phyloP scores from a whole-genome alignment of 73 alveolate genomes.

The Blepharisma japonicum region DNA sequence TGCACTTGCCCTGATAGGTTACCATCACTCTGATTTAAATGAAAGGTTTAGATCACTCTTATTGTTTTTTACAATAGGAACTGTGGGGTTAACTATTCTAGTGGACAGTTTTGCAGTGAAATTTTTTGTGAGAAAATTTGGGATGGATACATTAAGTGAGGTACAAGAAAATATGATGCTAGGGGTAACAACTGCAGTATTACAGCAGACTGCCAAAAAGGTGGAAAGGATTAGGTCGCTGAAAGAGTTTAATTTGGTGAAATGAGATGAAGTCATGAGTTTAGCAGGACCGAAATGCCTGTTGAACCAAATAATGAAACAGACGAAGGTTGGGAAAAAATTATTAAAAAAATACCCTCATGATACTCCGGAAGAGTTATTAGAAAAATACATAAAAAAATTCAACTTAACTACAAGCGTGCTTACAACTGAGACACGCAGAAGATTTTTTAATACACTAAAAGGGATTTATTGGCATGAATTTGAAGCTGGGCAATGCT shows the following conservation, averaged over 20 bases:
- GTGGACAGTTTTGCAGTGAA: constrained; percentile 37
- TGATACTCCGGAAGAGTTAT: neutral
- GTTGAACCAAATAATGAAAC: constrained; percentile 27
- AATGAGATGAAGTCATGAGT: constrained; percentile 37
- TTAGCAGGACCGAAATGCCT: constrained; percentile 22
- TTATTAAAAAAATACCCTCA: neutral
- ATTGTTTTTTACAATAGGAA: constrained; percentile 46
- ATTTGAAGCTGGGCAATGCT: constrained; percentile 43
- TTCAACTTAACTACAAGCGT: constrained; percentile 17
- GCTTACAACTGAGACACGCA: constrained; percentile 36
- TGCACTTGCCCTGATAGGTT: constrained; percentile 43
- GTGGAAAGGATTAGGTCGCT: constrained; percentile 35
- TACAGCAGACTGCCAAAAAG: constrained; percentile 19
- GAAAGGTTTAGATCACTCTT: constrained; percentile 26
- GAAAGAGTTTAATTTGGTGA: constrained; percentile 30
- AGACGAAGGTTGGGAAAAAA: neutral
- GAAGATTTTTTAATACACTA: constrained; percentile 34
- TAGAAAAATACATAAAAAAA: neutral
- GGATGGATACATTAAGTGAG: constrained; percentile 30
- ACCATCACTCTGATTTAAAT: constrained; percentile 19
- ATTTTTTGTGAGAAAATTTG: neutral
- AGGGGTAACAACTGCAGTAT: constrained; percentile 9
- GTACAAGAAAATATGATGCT: constrained; percentile 36
- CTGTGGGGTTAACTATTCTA: constrained; percentile 37
- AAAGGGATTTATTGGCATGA: constrained; percentile 49